phyloP scores from a whole-genome alignment of 1,284 basidiomycete species.

The Tilletia caries region DNA sequence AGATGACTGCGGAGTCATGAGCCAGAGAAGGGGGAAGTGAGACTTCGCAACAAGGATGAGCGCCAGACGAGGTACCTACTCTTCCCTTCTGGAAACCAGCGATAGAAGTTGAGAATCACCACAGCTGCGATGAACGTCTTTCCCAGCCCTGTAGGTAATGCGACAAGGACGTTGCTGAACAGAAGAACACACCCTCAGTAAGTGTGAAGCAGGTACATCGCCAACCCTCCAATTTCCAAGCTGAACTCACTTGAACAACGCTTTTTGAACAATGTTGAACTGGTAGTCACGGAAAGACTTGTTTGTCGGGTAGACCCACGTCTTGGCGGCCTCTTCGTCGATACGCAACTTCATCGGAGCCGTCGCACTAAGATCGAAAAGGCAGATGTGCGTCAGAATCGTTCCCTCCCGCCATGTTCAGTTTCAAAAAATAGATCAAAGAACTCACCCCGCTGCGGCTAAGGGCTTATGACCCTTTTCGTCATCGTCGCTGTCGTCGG shows the following conservation, averaged over 20 bases:
- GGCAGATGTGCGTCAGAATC: not conserved
- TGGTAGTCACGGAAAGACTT: constrained; percentile 87
- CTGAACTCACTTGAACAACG: constrained; percentile 63
- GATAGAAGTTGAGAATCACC: constrained; percentile 66
- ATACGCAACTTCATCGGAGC: constrained; percentile 55
- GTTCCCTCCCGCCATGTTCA: not conserved
- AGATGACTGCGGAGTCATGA: constrained; percentile 94
- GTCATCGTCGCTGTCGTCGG: not conserved
- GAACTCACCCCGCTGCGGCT: not conserved
- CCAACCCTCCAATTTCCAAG: not conserved
- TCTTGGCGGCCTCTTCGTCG: constrained; percentile 73
- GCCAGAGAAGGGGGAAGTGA: constrained; percentile 36
- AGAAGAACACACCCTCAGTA: not conserved
- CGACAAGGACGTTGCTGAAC: constrained; percentile 83
- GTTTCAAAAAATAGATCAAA: not conserved
- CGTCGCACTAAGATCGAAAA: not conserved
- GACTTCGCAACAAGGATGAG: constrained; percentile 19
- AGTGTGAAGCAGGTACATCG: not conserved
- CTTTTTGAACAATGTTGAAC: constrained; percentile 82
- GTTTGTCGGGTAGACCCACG: constrained; percentile 92
- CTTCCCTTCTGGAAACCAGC: constrained; percentile 49
- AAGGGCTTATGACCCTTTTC: not conserved
- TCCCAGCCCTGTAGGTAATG: constrained; percentile 90
- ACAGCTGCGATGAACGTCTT: constrained; percentile 98
- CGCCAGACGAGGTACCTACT: constrained; percentile 26